Base-by-base conservation (phyloP, 768 basidiomycete genomes). In the Calocybe gangraenosa region DNA sequence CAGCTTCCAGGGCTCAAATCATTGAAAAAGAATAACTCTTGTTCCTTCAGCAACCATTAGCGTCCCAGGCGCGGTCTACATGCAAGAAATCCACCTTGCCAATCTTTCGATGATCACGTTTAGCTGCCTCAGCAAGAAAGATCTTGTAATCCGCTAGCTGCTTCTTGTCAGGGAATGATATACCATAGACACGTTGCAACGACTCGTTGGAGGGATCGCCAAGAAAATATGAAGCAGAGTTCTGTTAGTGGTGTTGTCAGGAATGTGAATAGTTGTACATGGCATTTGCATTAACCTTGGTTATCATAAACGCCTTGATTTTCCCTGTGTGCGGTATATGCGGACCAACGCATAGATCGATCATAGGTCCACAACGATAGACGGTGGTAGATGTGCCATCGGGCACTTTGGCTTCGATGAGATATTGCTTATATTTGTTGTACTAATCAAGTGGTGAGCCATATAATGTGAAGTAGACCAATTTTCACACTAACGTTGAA, bases 11-110 rank as follows among this genome's bases (percentile, higher is more conserved):
- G 96, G 55, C 90, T 93, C 32, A 92, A 69, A 50, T 98, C 96
- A 63, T 96, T 90, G 79, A 97, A 98, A 76, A 97, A 95, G 77
- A 93, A 99, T 7, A 99, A 71, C 56, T 99, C 96, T 74, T 99
- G 96, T 55, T 97, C 93, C 79, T 82, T 55, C 50, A 43, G 49
- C 38, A n/a, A 3, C 19, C 17, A 28, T 19, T 14, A 7, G 37
- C 15, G 30, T 21, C 17, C 17, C 30, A 32, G 38, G 28, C 25
- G 19, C 33, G 8, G 30, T 28, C 21, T 31, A 3, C 37, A 33
- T 15, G 38, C 47, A 6, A 28, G 25, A 5, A 28, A 11, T 64
- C 44, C 45, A 82, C 80, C 71, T 85, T 92, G 44, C 91, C 96
- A 47, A 99, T 98, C 71, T 90, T 92, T 36, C 96, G 73, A 60